Evolutionary conservation across 345 rosid species (phyloP).

Genomic region (Hirschfeldia incana): DNA sequence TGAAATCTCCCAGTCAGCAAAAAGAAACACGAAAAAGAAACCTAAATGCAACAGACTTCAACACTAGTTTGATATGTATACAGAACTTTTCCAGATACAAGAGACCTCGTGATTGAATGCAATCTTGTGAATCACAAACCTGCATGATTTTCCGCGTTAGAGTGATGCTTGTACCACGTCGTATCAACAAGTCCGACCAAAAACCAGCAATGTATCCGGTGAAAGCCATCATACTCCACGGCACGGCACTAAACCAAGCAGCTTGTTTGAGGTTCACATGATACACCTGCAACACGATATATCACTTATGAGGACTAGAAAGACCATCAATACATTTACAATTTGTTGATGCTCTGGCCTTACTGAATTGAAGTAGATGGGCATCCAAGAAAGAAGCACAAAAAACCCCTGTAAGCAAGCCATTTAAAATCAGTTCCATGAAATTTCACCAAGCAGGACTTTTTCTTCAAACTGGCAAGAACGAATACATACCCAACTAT

Average conservation of each 20-base stretch:
- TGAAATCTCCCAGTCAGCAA: conserved; percentile 10
- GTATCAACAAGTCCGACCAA: conserved; percentile 78
- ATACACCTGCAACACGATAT: conserved; percentile 54
- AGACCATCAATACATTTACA: not conserved
- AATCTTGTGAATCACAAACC: conserved; percentile 45
- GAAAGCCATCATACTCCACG: conserved; percentile 95
- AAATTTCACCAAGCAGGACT: not conserved
- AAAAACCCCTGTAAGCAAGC: conserved; percentile 73
- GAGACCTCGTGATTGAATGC: not conserved
- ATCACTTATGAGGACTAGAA: conserved; percentile 14
- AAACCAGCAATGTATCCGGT: conserved; percentile 81
- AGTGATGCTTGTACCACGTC: conserved; percentile 70
- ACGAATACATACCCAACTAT: conserved; percentile 71
- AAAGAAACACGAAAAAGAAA: not conserved
- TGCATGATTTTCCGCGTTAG: conserved; percentile 92
- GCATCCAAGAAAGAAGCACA: conserved; percentile 99
- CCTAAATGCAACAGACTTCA: not conserved
- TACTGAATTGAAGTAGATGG: conserved; percentile 88
- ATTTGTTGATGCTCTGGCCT: conserved; percentile 31
- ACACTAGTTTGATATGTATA: conserved; percentile 11
- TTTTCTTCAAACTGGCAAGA: not conserved
- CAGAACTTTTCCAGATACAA: not conserved
- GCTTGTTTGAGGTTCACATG: conserved; percentile 93
- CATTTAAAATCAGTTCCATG: not conserved
- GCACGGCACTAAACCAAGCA: conserved; percentile 97